Evolutionary conservation across 1,284 basidiomycete species (phyloP).

Genomic region (Lignosus rhinocerotis): DNA sequence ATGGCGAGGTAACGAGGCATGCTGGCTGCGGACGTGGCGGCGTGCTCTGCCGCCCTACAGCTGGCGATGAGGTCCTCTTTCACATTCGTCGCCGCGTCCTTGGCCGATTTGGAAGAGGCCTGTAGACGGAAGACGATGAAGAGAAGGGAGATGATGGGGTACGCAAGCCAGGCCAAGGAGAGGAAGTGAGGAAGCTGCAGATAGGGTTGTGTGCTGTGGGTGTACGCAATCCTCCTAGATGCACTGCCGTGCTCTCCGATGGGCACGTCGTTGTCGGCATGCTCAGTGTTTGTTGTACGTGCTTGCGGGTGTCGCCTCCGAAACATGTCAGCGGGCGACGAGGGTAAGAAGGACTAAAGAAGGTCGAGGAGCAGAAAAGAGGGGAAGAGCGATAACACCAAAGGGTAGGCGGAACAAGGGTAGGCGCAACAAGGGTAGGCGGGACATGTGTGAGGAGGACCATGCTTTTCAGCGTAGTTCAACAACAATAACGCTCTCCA

Average conservation of each 20-base stretch:
- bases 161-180: slow-evolving; percentile 83
- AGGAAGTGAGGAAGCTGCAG: slow-evolving; percentile 81
- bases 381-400: slow-evolving; percentile 18
- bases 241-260: not conserved
- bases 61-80: slow-evolving; percentile 75
- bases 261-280: slow-evolving; percentile 45
- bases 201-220: slow-evolving; percentile 71
- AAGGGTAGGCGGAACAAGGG: slow-evolving; percentile 21
- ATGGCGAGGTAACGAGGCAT: slow-evolving; percentile 87
- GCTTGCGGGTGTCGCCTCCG: slow-evolving; percentile 28
- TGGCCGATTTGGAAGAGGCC: slow-evolving; percentile 68
- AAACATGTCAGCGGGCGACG: slow-evolving; percentile 52
- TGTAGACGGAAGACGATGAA: slow-evolving; percentile 85
- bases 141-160: slow-evolving; percentile 82
- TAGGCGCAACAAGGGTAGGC: slow-evolving; percentile 20
- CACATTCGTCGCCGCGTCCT: slow-evolving; percentile 66
- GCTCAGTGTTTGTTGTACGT: slow-evolving; percentile 43
- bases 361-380: slow-evolving; percentile 28
- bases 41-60: slow-evolving; percentile 81
- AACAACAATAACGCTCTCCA: slow-evolving; percentile 18
- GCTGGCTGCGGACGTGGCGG: slow-evolving; percentile 80
- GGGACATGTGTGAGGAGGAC: not conserved
- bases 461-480: slow-evolving; percentile 28
- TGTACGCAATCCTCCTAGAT: slow-evolving; percentile 35
- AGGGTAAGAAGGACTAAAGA: slow-evolving; percentile 26